These are phyloP conservation scores for Penicillium sp. DNA, from an alignment of 2,329 filamentous ascomycete genomes.

Conservation along the genomic window DNA sequence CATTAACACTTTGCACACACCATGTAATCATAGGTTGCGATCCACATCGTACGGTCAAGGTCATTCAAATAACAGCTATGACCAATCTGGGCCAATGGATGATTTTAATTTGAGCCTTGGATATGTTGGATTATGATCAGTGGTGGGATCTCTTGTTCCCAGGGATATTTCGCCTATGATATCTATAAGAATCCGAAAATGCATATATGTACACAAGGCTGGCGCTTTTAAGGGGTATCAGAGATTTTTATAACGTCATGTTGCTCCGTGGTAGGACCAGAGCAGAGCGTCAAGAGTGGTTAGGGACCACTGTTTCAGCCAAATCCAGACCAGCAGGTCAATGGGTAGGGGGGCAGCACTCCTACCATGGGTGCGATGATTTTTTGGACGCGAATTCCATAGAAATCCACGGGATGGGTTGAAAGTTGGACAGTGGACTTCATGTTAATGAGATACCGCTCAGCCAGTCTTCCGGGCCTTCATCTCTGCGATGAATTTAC, in stretches of 20 bases:
- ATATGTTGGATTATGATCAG: neutral
- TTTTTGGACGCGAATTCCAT: neutral
- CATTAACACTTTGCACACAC: neutral
- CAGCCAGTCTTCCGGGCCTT: constrained; percentile 65
- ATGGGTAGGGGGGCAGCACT: neutral
- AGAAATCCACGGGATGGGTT: neutral
- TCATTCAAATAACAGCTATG: neutral
- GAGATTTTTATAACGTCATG: neutral
- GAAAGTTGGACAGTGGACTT: neutral
- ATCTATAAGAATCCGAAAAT: constrained; percentile 3
- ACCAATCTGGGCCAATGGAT: neutral
- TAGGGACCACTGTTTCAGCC: neutral
- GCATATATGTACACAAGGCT: constrained; percentile 5
- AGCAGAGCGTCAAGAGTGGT: neutral
- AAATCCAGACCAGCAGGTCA: neutral
- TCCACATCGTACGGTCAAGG: neutral
- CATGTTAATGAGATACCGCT: constrained; percentile 6
- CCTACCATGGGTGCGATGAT: neutral
- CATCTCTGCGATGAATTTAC: constrained; percentile 78
- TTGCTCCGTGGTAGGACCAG: neutral
- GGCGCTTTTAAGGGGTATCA: constrained; percentile 8
- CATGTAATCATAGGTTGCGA: neutral
- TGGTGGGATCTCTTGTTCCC: neutral
- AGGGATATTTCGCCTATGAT: neutral
- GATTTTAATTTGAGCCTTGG: neutral